phyloP scores from a whole-genome alignment of 2,329 filamentous ascomycete genomes.

The Coniella lustricola region DNA sequence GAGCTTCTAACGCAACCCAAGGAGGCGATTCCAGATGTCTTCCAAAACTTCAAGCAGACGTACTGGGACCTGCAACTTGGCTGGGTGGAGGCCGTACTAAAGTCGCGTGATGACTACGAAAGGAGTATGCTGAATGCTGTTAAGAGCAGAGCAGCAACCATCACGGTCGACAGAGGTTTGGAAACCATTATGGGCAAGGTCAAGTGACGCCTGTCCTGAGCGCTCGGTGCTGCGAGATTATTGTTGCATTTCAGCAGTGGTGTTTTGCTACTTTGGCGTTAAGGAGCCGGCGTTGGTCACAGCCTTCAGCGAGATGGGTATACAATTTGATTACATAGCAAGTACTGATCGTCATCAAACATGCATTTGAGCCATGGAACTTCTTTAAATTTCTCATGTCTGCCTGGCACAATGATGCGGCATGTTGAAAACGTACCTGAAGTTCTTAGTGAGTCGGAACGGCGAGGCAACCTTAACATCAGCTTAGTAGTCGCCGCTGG shows the following conservation, averaged over 20 bases:
- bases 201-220: slow-evolving; percentile 42
- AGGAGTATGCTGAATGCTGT: slow-evolving; percentile 79
- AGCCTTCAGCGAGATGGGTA: too few species aligned
- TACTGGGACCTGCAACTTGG: slow-evolving; percentile 94
- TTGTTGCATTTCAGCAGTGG: too few species aligned
- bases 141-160: slow-evolving; percentile 80
- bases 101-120: slow-evolving; percentile 88
- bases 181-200: slow-evolving; percentile 96
- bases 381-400: too few species aligned
- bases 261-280: too few species aligned
- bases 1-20: slow-evolving; percentile 72
- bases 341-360: too few species aligned
- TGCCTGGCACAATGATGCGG: too few species aligned
- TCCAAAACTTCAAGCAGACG: slow-evolving; percentile 71
- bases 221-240: neutral
- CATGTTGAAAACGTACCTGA: too few species aligned
- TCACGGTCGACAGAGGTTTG: slow-evolving; percentile 69
- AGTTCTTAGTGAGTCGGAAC: too few species aligned
- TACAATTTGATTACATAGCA: too few species aligned
- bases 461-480: too few species aligned
- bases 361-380: too few species aligned
- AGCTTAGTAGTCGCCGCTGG: neutral
- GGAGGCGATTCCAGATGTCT: slow-evolving; percentile 65
- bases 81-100: slow-evolving; percentile 90
- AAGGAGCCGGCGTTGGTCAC: too few species aligned